Base-by-base conservation (phyloP, 1,284 basidiomycete genomes). In the Malassezia globosa region DNA sequence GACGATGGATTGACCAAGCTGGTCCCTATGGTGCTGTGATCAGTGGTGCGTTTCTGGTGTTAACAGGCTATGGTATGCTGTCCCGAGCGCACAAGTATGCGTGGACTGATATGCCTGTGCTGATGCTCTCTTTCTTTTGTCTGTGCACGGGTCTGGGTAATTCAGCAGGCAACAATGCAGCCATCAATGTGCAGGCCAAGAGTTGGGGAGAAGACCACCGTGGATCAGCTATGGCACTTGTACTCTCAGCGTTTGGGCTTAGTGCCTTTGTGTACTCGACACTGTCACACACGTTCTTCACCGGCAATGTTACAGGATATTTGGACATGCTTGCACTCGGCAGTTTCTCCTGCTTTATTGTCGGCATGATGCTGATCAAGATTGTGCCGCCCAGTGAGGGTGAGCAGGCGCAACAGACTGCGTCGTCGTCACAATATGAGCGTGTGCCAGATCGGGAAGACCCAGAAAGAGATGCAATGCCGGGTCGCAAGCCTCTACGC, bases 171-270 rank as follows among this genome's bases (percentile, higher is more conserved):
- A 63, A 73, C 18, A 66, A 64, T 1, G 62, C 61, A 0, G 68
- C 72, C 11, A 73, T 72, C 59, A 60, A 64, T 38, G 70, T 66
- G 1, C 68, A 69, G 37, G 60, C 61, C n/a, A 70, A 68, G 45
- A 61, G 56, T 23, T 60, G 64, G 54, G 64, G 55, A n/a, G 54
- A 56, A 1, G 46, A 38, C 7, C 46, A 60, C 29, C 76, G 84
- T 29, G 84, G 81, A 1, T 79, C 81, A 0, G 79, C 81, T 1
- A 84, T 82, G 1, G 82, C 81, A 3, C 66, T 84, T 13, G 84
- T 87, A 18, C 73, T 85, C 14, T 83, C 83, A 0, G 85, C 83
- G n/a, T 86, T 85, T 52, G 85, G 85, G 0, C 76, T 87, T 5
- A 85, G 83, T 7, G 85, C 85, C 0, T 86, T 87, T 72, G 75